These are phyloP conservation scores for Galerina marginata DNA, from an alignment of 768 basidiomycete species.

Conservation along the genomic window DNA sequence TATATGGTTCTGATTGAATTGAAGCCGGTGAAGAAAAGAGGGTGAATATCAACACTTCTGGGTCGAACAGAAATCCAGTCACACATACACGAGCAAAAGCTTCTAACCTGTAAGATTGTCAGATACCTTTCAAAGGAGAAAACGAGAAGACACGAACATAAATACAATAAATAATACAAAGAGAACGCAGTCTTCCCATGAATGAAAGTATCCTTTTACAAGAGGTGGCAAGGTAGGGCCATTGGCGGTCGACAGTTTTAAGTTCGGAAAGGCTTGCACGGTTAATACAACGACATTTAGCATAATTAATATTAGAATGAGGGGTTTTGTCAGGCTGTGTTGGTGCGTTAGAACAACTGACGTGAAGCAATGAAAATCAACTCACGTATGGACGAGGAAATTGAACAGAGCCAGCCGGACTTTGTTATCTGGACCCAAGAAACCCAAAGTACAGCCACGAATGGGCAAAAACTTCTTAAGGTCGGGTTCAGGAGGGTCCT, in stretches of 20 bases:
- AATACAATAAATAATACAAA: constrained; percentile 85
- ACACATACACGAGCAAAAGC: constrained; percentile 87
- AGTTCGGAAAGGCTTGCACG: constrained; percentile 72
- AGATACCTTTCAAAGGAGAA: not conserved
- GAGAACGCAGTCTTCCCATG: constrained; percentile 90
- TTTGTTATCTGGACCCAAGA: constrained; percentile 71
- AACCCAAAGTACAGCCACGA: constrained; percentile 79
- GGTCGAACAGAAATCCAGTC: constrained; percentile 88
- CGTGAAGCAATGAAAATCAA: constrained; percentile 19
- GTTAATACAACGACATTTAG: constrained; percentile 82
- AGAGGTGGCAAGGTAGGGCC: constrained; percentile 45
- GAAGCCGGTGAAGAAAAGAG: constrained; percentile 48
- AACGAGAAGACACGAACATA: constrained; percentile 61
- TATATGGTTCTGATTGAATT: constrained; percentile 34
- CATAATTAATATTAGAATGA: constrained; percentile 83
- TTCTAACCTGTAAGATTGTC: constrained; percentile 63
- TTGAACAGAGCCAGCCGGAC: constrained; percentile 68
- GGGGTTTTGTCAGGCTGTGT: constrained; percentile 83
- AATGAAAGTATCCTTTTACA: constrained; percentile 77
- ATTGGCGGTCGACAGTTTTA: constrained; percentile 57
- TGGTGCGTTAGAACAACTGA: constrained; percentile 1
- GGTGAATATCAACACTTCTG: constrained; percentile 63
- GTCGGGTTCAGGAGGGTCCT: constrained; percentile 44
- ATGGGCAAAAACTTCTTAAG: constrained; percentile 54
- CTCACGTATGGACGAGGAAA: constrained; percentile 77